A percentile compares a stretch with the other conserved stretches of the same genome.
These are phyloP conservation scores for Pachyrhizus erosus DNA, from an alignment of 306 rosid species.

Conservation along the genomic window DNA sequence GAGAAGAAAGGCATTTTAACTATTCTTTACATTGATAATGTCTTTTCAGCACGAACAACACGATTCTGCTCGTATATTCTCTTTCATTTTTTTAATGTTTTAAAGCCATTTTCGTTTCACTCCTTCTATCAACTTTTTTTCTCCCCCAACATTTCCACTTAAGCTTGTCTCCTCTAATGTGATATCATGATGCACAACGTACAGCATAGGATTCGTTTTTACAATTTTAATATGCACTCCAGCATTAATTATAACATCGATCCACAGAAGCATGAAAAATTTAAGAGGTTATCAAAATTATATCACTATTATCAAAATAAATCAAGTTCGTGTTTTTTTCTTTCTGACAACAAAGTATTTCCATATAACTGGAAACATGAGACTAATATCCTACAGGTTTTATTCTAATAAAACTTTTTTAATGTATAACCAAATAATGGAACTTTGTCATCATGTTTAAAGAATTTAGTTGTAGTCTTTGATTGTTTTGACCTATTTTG, in stretches of 20 bases:
- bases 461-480: too few species aligned
- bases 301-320: not conserved
- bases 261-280: not conserved
- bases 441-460: too few species aligned
- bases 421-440: too few species aligned
- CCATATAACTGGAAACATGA: too few species aligned
- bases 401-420: too few species aligned
- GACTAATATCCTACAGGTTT: too few species aligned
- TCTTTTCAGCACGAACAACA: not conserved
- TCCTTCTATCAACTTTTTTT: not conserved
- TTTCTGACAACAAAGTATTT: too few species aligned
- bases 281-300: not conserved
- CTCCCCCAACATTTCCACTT: not conserved
- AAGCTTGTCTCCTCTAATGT: conserved; percentile 4
- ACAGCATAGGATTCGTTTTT: conserved; percentile 35
- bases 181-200: not conserved
- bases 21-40: conserved; percentile 14
- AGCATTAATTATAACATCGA: not conserved
- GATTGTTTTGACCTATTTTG: too few species aligned
- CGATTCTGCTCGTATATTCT: not conserved
- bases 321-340: too few species aligned
- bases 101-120: not conserved
- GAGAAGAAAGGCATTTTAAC: not conserved
- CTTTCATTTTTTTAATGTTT: not conserved
- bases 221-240: not conserved